Evolutionary conservation across 495 filamentous ascomycete genomes (phyloP).

Genomic region (Neurospora intermedia): DNA sequence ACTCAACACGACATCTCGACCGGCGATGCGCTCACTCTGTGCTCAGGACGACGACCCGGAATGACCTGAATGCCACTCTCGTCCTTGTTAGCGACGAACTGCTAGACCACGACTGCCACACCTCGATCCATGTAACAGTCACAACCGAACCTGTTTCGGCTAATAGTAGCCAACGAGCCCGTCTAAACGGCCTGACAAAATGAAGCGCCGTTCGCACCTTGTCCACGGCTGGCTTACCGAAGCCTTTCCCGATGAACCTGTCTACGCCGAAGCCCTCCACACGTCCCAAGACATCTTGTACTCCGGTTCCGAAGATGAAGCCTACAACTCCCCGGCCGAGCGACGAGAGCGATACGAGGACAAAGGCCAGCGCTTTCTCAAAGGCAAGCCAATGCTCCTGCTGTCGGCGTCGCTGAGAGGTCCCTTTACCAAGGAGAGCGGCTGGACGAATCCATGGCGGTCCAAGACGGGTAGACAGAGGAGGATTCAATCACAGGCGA

Average conservation of each 20-base stretch:
- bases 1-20: not conserved
- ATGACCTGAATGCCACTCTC: not conserved
- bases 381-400: slow-evolving; percentile 47
- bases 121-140: not conserved
- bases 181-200: not conserved
- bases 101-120: not conserved
- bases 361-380: slow-evolving; percentile 46
- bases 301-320: slow-evolving; percentile 50
- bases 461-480: slow-evolving; percentile 5
- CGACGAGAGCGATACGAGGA: slow-evolving; percentile 49
- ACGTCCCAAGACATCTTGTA: slow-evolving; percentile 32
- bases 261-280: slow-evolving; percentile 34
- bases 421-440: slow-evolving; percentile 44
- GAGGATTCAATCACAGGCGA: not conserved
- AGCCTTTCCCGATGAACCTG: slow-evolving; percentile 17
- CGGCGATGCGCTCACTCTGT: not conserved
- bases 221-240: slow-evolving; percentile 11
- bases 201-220: slow-evolving; percentile 1
- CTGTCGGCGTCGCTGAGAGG: slow-evolving; percentile 52
- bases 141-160: not conserved
- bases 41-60: not conserved
- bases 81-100: not conserved
- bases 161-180: not conserved
- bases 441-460: slow-evolving; percentile 58
- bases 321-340: slow-evolving; percentile 32